Base-by-base conservation (phyloP, 768 basidiomycete species). In the Russula dissimulans region DNA sequence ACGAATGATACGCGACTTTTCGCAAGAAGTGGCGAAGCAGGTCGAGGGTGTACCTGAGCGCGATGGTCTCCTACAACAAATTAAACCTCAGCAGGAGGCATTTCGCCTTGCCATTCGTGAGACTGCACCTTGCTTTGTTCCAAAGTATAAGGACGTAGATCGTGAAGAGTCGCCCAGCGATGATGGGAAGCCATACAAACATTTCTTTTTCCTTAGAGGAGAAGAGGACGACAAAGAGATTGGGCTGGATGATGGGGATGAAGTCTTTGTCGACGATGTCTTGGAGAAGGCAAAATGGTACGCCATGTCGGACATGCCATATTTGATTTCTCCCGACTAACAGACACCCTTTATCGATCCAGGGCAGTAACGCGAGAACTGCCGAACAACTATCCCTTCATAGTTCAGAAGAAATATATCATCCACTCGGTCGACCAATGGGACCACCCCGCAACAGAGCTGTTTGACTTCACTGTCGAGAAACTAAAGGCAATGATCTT, bases 311-410 rank as follows among this genome's bases (percentile, higher is more conserved):
- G 31, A 42, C 36, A 51, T 44, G 4, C 42, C 41, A 50, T 8
- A 7, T 12, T 39, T 42, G 7, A 54, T 36, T 53, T 58, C 10
- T 56, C 12, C 44, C 53, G 11, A 8, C 56, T 39, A 10, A 29
- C 18, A 22, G 38, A 26, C 51, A 1, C 32, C 26, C 15, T 44
- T 12, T 45, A 22, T 32, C 43, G 44, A 29, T 48, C n/a, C 55
- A 91, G 89, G 32, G 81, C 87, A 1, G 77, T 83, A 3, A 84
- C 86, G 1, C 81, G 88, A 2, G 87, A 89, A 66, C 76, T 89
- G 0, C 86, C 86, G 0, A 84, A 80, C 7, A 78, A 80, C 61
- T 85, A 81, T 61, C 86, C 87, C 0, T 89, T 83, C 60, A 72
- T 82, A 0, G 82, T 89, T 0, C 80, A 83, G 48, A 69, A 75